Evolutionary conservation across 768 basidiomycete species (phyloP), one percentile per base, ranked within the genome.

Genomic region (Clathrus columnatus): DNA sequence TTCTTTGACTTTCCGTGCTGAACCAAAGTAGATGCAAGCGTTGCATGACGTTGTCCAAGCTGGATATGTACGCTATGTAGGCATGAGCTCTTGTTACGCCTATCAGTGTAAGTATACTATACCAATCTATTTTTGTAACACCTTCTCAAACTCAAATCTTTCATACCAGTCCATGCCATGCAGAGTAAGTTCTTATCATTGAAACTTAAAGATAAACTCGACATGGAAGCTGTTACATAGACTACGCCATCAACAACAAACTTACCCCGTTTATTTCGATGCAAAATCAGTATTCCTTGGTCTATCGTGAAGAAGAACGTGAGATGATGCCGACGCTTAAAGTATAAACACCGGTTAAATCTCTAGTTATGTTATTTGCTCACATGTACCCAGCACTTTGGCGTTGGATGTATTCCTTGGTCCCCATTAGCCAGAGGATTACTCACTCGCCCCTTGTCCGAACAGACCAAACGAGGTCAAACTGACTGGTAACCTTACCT

Each of bases 221-320:
- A n/a, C n/a, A n/a, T n/a, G n/a, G n/a, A n/a, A n/a, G n/a, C n/a
- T n/a, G n/a, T n/a, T n/a, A n/a, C n/a, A n/a, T n/a, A 82, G 81
- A 80, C 63, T 83, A 83, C 60, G 83, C 82, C 0, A 77, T 82
- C 54, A 65, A 72, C 36, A 77, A 85, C 64, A 73, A 75, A 7
- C 67, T 80, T 1, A 80, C 78, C 0, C 78, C 78, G 1, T 84
- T 85, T 67, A 80, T 84, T 62, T 80, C 79, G 0, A 82, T 84
- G 82, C 83, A 85, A 64, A 85, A 85, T 61, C 80, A 81, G 56
- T 77, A 85, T 64, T 80, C 69, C 56, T 65, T 82, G 7, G 62
- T 80, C 11, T 85, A 85, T 61, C 70, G 83, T 16, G 84, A 85
- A 63, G 83, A 85, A 61, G 82, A 81, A 61, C 69, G 79, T 1